These are phyloP conservation scores for Penicillium crystallinum DNA, from an alignment of 495 filamentous ascomycete species.

Conservation along the genomic window DNA sequence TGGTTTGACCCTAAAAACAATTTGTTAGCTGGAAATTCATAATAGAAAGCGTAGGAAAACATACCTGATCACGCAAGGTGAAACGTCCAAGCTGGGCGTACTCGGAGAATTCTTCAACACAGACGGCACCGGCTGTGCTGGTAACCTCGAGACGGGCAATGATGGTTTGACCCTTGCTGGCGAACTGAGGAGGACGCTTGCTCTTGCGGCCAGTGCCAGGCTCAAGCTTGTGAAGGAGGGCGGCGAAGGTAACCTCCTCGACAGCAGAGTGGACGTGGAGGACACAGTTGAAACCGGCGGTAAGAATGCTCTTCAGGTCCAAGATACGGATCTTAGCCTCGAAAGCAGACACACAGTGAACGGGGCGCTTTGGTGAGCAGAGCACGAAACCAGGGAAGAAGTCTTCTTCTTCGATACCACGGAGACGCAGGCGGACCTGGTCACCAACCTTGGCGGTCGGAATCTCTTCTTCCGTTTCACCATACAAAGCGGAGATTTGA, in stretches of 20 bases:
- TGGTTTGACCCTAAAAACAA: constrained; percentile 73
- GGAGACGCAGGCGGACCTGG: constrained; percentile 85
- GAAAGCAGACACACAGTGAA: constrained; percentile 83
- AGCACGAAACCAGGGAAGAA: constrained; percentile 96
- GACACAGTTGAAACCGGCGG: constrained; percentile 84
- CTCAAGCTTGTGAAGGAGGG: constrained; percentile 88
- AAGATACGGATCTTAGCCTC: constrained; percentile 95
- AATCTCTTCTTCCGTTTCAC: constrained; percentile 94
- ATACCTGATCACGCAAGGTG: constrained; percentile 88
- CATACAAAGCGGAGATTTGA: constrained; percentile 77
- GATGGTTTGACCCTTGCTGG: constrained; percentile 85
- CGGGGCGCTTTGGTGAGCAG: constrained; percentile 84
- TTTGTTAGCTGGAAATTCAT: constrained; percentile 6
- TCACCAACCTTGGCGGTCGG: constrained; percentile 77
- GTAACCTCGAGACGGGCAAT: constrained; percentile 87
- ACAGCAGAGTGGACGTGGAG: constrained; percentile 88
- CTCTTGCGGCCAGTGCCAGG: constrained; percentile 93
- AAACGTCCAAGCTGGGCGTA: constrained; percentile 93
- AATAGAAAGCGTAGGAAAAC: constrained; percentile 17
- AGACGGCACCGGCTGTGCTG: constrained; percentile 77
- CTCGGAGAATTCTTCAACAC: constrained; percentile 89
- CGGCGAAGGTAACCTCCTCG: constrained; percentile 86
- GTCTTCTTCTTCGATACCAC: constrained; percentile 96
- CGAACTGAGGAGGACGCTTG: constrained; percentile 88
- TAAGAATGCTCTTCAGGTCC: constrained; percentile 92